Percentiles rank a stretch among this genome's conserved stretches.
Evolutionary conservation across 2,329 filamentous ascomycete species (phyloP).

Genomic region (Alternaria dauci): DNA sequence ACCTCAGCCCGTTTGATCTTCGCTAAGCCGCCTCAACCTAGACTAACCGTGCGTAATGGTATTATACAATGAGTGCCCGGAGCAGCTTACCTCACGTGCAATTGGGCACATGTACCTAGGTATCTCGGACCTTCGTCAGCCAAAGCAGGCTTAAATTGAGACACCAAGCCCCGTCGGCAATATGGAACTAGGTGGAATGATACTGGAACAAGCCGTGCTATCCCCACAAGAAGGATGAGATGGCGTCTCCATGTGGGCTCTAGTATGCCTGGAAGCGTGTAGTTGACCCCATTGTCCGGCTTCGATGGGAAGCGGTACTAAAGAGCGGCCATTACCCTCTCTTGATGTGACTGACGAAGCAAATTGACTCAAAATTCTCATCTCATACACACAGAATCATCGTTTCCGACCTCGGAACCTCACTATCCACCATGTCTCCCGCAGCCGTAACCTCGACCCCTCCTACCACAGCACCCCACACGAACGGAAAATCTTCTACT

Average conservation of each 20-base stretch:
- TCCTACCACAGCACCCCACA: conserved; percentile 21
- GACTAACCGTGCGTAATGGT: conserved; percentile 5
- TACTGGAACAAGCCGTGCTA: conserved; percentile 14
- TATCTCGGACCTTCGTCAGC: conserved; percentile 14
- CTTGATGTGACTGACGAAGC: background rate
- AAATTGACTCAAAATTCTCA: background rate
- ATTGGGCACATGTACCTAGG: background rate
- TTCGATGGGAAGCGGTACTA: conserved; percentile 17
- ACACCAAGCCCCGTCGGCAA: conserved; percentile 16
- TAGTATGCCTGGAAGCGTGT: conserved; percentile 11
- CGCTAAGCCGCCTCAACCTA: background rate
- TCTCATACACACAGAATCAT: background rate
- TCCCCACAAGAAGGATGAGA: conserved; percentile 12
- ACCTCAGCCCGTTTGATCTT: conserved; percentile 10
- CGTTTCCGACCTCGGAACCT: background rate
- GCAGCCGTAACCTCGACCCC: conserved; percentile 33
- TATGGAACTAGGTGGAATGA: conserved; percentile 15
- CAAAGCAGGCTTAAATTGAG: conserved; percentile 9
- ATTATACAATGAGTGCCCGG: conserved; percentile 4
- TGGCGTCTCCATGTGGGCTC: conserved; percentile 16
- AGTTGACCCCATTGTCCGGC: conserved; percentile 3
- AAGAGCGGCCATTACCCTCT: conserved; percentile 9
- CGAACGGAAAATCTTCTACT: conserved; percentile 32
- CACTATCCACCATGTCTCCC: conserved; percentile 36
- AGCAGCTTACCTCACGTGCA: background rate